A percentile compares a stretch with the other conserved stretches of the same genome.
These are phyloP conservation scores for Exsudoporus floridanus DNA, from an alignment of 1,284 basidiomycete species.

Conservation along the genomic window DNA sequence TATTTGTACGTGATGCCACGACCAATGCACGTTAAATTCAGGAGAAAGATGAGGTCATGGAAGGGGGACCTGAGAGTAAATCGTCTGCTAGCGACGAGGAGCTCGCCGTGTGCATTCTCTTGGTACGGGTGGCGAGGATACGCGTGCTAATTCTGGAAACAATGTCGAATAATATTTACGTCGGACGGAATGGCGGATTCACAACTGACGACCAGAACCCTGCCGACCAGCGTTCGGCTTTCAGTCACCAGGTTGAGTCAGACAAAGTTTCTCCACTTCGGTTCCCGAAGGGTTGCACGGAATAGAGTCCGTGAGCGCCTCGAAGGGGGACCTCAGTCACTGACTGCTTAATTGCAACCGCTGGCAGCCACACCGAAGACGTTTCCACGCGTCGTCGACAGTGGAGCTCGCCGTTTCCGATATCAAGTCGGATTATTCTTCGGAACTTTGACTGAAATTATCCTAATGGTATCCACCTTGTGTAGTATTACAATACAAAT, in stretches of 20 bases:
- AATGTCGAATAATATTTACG: background rate
- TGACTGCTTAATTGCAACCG: background rate
- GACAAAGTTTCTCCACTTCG: no score
- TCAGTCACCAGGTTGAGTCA: constrained; percentile 1
- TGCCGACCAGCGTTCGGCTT: constrained; percentile 7
- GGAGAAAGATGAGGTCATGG: constrained; percentile 28
- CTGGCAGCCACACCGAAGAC: no score
- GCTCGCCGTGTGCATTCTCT: background rate
- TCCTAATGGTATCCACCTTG: no score
- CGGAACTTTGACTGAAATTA: no score
- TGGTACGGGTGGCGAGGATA: background rate
- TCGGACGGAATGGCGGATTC: background rate
- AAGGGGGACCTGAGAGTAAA: constrained; percentile 3
- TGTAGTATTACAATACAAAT: no score
- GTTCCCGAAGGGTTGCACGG: no score
- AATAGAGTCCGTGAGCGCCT: background rate
- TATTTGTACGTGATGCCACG: constrained; percentile 31
- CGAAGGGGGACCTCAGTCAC: background rate
- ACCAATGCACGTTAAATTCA: constrained; percentile 28
- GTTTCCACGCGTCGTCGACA: no score
- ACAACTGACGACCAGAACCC: constrained; percentile 3
- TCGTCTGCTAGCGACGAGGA: background rate
- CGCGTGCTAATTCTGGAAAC: background rate
- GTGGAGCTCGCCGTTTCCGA: no score
- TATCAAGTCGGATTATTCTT: no score